phyloP scores from a whole-genome alignment of 345 rosid species.

The Mallotus nudiflorus region DNA sequence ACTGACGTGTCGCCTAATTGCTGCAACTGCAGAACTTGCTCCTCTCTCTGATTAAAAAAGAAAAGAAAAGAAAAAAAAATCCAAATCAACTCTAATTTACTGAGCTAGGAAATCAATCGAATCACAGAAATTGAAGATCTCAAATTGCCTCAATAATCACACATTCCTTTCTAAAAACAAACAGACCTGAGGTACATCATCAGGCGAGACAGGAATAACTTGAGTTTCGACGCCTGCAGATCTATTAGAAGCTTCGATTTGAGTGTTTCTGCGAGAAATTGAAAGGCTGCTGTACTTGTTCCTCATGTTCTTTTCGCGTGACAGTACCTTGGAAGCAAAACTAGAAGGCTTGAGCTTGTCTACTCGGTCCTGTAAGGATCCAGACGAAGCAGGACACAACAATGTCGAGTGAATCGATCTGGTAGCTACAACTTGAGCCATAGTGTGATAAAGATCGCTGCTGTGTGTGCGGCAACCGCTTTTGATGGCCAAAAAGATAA shows the following conservation, averaged over 20 bases:
- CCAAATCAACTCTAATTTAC: not conserved
- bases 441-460: conserved; percentile 14
- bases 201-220: conserved; percentile 72
- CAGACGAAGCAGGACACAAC: conserved; percentile 37
- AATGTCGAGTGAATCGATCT: conserved; percentile 59
- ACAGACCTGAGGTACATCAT: conserved; percentile 52
- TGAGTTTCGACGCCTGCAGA: conserved; percentile 53
- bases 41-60: conserved; percentile 41
- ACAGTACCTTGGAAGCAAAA: conserved; percentile 47
- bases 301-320: conserved; percentile 20
- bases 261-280: conserved; percentile 32
- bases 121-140: not conserved
- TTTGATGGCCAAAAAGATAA: too few species aligned
- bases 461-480: too few species aligned
- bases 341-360: conserved; percentile 55
- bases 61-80: too few species aligned
- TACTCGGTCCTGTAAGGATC: conserved; percentile 48
- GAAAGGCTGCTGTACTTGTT: conserved; percentile 28
- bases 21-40: conserved; percentile 51
- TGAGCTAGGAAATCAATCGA: too few species aligned
- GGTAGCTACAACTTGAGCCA: conserved; percentile 84
- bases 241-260: conserved; percentile 45
- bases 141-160: not conserved
- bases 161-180: conserved; percentile 9
- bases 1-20: conserved; percentile 60